A percentile compares a stretch with the other conserved stretches of the same genome.
These are phyloP conservation scores for Linnemannia zychae DNA, from an alignment of 192 early-diverging fungal genomes.

Conservation along the genomic window DNA sequence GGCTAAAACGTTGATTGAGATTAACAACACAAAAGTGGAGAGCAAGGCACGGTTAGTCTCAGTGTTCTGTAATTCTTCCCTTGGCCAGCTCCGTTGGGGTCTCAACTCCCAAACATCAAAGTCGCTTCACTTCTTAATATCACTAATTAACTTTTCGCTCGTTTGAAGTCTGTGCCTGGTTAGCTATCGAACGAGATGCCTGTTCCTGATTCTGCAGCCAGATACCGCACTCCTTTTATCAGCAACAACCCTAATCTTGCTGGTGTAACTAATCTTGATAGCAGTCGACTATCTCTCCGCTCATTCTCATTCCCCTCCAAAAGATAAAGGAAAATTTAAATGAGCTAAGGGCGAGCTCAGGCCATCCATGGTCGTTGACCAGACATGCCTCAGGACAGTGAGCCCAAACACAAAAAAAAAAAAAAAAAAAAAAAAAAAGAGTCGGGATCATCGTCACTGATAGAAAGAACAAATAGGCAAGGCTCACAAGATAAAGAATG, in stretches of 20 bases:
- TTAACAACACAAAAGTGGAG: background rate
- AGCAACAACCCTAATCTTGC: background rate
- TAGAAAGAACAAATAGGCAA: conserved; percentile 10
- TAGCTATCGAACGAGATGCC: background rate
- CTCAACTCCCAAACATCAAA: background rate
- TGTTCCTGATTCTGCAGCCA: background rate
- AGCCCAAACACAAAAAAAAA: conserved; percentile 28
- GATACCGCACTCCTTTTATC: background rate
- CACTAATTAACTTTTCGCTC: background rate
- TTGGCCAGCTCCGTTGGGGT: background rate
- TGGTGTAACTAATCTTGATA: conserved; percentile 9
- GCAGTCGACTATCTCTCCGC: background rate
- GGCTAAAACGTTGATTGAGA: conserved; percentile 21
- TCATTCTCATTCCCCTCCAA: conserved; percentile 4
- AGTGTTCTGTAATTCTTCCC: background rate
- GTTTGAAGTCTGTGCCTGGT: background rate
- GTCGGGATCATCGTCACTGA: conserved; percentile 34
- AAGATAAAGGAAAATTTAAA: conserved; percentile 39
- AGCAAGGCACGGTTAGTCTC: background rate
- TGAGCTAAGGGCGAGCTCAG: conserved; percentile 36
- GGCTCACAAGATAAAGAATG: conserved; percentile 8
- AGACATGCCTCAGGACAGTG: conserved; percentile 14
- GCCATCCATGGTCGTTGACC: conserved; percentile 29
- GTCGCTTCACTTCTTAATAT: background rate
- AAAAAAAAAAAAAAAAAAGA: conserved; percentile 13